Conservation (phyloP, 2,329 filamentous ascomycete genomes). For the Fusarium armeniacum region DNA sequence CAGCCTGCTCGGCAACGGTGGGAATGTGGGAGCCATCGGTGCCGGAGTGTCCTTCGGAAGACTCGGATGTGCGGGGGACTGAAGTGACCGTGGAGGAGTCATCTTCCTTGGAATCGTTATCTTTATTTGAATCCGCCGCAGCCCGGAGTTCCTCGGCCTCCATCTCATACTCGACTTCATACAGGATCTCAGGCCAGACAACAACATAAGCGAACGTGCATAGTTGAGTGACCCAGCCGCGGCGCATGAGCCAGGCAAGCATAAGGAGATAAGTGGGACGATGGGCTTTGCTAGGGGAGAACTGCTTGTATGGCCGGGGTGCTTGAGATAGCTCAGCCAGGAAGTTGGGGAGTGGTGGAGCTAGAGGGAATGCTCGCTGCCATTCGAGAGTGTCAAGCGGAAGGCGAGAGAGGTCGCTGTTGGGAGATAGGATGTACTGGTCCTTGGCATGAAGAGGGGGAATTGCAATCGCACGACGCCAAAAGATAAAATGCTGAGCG, state of each 20-base stretch:
- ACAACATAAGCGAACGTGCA: conserved; percentile 92
- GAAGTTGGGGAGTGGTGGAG: conserved; percentile 87
- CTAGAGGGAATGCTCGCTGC: conserved; percentile 82
- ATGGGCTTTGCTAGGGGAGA: conserved; percentile 90
- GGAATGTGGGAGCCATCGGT: conserved; percentile 45
- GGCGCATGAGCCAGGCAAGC: conserved; percentile 91
- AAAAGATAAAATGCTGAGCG: conserved; percentile 94
- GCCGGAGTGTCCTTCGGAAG: conserved; percentile 47
- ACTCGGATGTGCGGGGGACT: conserved; percentile 46
- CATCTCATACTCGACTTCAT: conserved; percentile 80
- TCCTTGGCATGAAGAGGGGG: conserved; percentile 91
- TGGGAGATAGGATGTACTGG: conserved; percentile 91
- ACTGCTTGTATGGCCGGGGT: conserved; percentile 84
- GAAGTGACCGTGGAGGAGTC: conserved; percentile 38
- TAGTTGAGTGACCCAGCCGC: conserved; percentile 93
- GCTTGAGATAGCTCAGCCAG: conserved; percentile 84
- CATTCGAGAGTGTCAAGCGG: conserved; percentile 78
- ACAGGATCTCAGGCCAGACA: conserved; percentile 84
- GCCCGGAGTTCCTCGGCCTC: conserved; percentile 73
- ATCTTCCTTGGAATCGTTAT: conserved; percentile 47
- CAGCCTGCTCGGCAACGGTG: conserved; percentile 68
- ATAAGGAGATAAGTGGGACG: conserved; percentile 90
- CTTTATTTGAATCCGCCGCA: conserved; percentile 49
- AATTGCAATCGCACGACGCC: conserved; percentile 92
- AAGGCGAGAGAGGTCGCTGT: conserved; percentile 82